A percentile compares a stretch with the other conserved stretches of the same genome.
phyloP scores from a whole-genome alignment of 768 basidiomycete species.

The Sistotremastrum suecicum region DNA sequence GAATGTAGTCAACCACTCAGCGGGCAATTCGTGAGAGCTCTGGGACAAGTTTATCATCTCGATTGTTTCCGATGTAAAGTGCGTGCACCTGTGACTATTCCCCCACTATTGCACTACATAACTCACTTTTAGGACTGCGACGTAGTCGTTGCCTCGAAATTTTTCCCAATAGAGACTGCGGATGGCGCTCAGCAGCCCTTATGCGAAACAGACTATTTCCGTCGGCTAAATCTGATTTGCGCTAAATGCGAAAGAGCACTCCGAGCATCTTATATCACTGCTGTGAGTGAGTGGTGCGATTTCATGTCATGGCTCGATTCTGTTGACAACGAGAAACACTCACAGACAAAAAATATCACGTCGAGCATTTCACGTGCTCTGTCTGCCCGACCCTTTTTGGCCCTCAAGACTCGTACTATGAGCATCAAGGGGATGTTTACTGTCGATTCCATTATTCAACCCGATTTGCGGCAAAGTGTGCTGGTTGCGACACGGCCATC shows the following conservation, averaged over 20 bases:
- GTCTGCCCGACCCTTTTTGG: conserved; percentile 93
- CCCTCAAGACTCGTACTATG: conserved; percentile 97
- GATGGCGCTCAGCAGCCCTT: conserved; percentile 84
- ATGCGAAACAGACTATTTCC: conserved; percentile 98
- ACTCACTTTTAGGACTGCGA: conserved; percentile 66
- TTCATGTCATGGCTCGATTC: conserved; percentile 2
- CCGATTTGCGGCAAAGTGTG: conserved; percentile 96
- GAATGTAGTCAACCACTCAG: conserved; percentile 75
- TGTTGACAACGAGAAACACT: background rate
- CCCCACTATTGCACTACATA: background rate
- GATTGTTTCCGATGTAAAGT: conserved; percentile 98
- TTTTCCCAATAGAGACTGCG: conserved; percentile 92
- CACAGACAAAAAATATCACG: conserved; percentile 94
- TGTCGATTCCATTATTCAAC: conserved; percentile 99
- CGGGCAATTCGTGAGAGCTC: conserved; percentile 91
- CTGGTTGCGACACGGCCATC: conserved; percentile 93
- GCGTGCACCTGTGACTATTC: conserved; percentile 15
- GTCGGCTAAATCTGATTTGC: conserved; percentile 90
- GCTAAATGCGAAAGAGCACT: conserved; percentile 91
- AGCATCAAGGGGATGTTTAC: conserved; percentile 94
- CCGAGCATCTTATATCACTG: conserved; percentile 96
- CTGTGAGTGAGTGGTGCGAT: conserved; percentile 63
- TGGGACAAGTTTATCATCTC: conserved; percentile 89
- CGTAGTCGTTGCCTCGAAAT: conserved; percentile 92
- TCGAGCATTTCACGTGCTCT: conserved; percentile 98